Evolutionary conservation across 192 early-diverging fungal species (phyloP).

Genomic region (Backusella macrospora): DNA sequence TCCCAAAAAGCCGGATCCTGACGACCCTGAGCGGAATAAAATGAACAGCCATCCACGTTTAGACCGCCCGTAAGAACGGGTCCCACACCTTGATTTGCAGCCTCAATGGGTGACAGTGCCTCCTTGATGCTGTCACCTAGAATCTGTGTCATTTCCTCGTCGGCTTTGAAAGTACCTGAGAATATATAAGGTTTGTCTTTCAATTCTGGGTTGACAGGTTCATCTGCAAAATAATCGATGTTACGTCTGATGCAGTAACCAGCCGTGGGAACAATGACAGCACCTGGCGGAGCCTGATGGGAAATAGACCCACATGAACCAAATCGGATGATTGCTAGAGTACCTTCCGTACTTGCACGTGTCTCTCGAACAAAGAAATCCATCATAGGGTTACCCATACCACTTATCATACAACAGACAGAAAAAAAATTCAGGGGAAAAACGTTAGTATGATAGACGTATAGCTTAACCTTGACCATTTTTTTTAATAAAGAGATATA

Average conservation of each 20-base stretch:
- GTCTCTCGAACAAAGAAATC: conserved; percentile 92
- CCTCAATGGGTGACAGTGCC: conserved; percentile 33
- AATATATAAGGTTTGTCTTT: conserved; percentile 64
- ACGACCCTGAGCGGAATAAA: conserved; percentile 87
- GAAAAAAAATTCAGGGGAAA: not conserved
- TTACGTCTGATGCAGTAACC: conserved; percentile 56
- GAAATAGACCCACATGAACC: conserved; percentile 87
- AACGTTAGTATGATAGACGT: not conserved
- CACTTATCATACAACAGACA: conserved; percentile 21
- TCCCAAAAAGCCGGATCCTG: conserved; percentile 74
- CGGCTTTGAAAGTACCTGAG: conserved; percentile 61
- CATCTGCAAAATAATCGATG: conserved; percentile 69
- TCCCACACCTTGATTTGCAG: conserved; percentile 10
- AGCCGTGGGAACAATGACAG: conserved; percentile 70
- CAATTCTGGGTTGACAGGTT: conserved; percentile 7
- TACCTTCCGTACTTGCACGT: conserved; percentile 76
- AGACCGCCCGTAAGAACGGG: conserved; percentile 53
- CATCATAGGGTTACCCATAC: conserved; percentile 81
- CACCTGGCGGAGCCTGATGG: conserved; percentile 50
- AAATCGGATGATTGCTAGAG: conserved; percentile 78
- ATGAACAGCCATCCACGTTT: conserved; percentile 81
- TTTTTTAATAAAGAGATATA: conserved; percentile 2
- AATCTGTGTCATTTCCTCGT: conserved; percentile 54
- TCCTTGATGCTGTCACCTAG: conserved; percentile 38
- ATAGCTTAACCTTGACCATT: not conserved